Evolutionary conservation across 306 rosid species (phyloP), one percentile per base, ranked within the genome.

Genomic region (Dalbergia cultrata): DNA sequence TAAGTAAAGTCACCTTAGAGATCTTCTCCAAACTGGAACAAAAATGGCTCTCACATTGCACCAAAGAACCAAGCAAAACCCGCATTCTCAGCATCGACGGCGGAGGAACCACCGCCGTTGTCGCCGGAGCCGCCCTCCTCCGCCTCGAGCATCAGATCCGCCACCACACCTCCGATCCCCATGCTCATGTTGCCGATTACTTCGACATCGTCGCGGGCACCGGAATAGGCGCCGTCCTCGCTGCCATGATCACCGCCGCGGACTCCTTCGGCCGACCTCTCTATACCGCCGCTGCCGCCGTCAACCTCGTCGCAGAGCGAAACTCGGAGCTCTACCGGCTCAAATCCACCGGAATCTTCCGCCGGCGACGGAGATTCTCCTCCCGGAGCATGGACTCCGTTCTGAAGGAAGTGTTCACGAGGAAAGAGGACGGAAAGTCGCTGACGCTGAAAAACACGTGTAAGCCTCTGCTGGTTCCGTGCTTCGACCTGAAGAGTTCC

Each of bases 91-190:
- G 97, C 85, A 96, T 96, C 72, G 99, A 96, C 83, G 99, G 99
- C 41, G 98, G 99, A 1, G 97, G 94, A 58, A 92, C 92, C 77
- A 72, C 93, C 60, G 88, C 78, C 88, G 74, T 86, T 82, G 98
- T 96, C 5, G 92, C 97, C 76, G 98, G 93, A 1, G 86, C 92
- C 0, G 58, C 98, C 11, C 89, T 96, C 9, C 43, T 96, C 57
- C 90, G 85, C 77, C 97, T 96, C 21, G 97, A 96, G 86, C 92
- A 96, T 80, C 99, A 96, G 99, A 93, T 96, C 97, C 97, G 98
- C 31, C 89, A 84, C 85, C 86, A 83, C 33, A 90, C 97, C 64
- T 88, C 90, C 60, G 90, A 96, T 78, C 92, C 96, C 11, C 86
- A 87, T 0, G 97, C 97, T 44, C 94, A 91, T 16, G 83, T 96